Base-by-base conservation (phyloP, 163 green algal genomes). In the Volvox carteri region DNA sequence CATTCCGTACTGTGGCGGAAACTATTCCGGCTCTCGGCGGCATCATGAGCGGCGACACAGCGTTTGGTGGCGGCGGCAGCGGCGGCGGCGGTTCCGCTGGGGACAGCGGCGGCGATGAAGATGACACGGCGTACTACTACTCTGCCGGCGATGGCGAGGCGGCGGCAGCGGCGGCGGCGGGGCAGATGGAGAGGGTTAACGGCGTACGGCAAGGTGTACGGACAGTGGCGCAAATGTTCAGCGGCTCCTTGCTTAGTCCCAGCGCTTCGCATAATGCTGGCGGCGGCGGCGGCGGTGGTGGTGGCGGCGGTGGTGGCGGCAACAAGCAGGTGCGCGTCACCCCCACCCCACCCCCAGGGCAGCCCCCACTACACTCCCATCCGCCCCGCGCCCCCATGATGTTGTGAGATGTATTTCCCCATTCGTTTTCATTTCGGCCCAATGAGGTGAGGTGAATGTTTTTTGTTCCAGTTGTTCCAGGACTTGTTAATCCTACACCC, bases 1-100 rank as follows among this genome's bases (percentile, higher is more conserved):
- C 62, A 42, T 72, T 28, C 44, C 83, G 83, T 74, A 88, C 83
- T 5, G 68, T 81, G 4, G 83, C 83, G 23, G 83, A 88, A 0
- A 81, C 50, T 8, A 88, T 88, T 16, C 83, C 83, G 25, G 68
- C 48, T 5, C 68, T 88, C 0, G 81, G 33, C n/a, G 79, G 42
- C 42, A 19, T 16, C 8, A 25, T 30, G 8, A 19, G 28, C 35
- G 52, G 7, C 33, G n/a, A 37, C 56, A 11, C 78, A 42, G 60
- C 58, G 23, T 46, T 41, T 33, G 28, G 9, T 30, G 56, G 12
- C 30, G 79, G 28, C 42, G 62, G n/a, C n/a, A 25, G n/a, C n/a
- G 30, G 37, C 18, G 41, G 37, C 35, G 76, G 35, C 52, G 54
- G n/a, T n/a, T n/a, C n/a, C n/a, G n/a, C n/a, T n/a, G n/a, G n/a